Conservation (phyloP, 1,284 basidiomycete genomes). For the Singerocomus rubriflavus region DNA sequence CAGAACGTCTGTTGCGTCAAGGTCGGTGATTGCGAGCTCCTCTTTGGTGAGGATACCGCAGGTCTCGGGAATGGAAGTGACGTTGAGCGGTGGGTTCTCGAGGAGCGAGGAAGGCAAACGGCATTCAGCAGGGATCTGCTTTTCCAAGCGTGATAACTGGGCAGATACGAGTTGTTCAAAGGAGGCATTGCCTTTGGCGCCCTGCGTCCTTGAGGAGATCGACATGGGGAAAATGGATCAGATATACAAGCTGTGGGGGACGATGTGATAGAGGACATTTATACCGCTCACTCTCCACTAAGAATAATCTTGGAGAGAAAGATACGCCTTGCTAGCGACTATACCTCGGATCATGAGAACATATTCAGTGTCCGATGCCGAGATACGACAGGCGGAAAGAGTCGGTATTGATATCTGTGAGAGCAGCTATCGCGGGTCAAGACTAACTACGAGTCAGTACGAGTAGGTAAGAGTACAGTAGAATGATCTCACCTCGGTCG, state of each 20-base stretch:
- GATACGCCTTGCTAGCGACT: no score
- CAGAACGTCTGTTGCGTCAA: constrained; percentile 29
- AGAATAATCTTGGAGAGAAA: neutral
- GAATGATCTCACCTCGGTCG: no score
- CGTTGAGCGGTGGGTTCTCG: constrained; percentile 26
- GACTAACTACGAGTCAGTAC: no score
- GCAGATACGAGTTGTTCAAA: constrained; percentile 21
- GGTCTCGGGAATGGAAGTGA: constrained; percentile 31
- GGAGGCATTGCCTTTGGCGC: constrained; percentile 21
- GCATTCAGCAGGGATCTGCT: constrained; percentile 22
- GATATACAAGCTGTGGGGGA: neutral
- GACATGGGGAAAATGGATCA: constrained; percentile 13
- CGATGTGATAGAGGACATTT: neutral
- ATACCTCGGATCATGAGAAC: no score
- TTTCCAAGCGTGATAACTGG: constrained; percentile 19
- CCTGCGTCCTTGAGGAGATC: constrained; percentile 20
- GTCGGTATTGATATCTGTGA: no score
- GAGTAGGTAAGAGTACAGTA: no score
- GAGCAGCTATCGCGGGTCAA: no score
- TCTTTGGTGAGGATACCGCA: constrained; percentile 39
- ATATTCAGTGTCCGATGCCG: no score
- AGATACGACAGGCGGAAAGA: no score
- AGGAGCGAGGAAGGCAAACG: constrained; percentile 16
- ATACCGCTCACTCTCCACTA: neutral
- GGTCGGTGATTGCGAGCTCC: constrained; percentile 45